Evolutionary conservation across 805 yeast species (phyloP), one percentile per base, ranked within the genome.

Genomic region (Groenewaldozyma tartarivorans): DNA sequence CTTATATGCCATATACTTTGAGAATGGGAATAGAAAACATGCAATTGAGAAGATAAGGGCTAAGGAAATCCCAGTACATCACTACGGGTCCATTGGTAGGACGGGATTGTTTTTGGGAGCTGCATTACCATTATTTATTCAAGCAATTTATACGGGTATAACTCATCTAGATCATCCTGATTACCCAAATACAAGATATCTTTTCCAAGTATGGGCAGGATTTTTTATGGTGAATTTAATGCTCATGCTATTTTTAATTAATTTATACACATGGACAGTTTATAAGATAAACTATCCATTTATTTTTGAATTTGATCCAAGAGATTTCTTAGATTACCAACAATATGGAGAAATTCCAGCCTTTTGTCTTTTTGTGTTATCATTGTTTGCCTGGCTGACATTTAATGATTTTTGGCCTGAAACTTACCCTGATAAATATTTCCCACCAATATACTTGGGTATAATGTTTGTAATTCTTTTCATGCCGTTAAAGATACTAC

Each of bases 201-300:
- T 90, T 42, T 59, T 90, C 32, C 97, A 94, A 52, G 69, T 92
- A 2, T 92, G 96, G 95, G 96, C 81, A 5, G 97, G 97, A 1
- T 87, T 86, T 58, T 72, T 86, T 49, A 53, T 87, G 44, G 57
- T 79, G 4, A 64, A 71, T 24, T 48, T 88, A n/a, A 71, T 81
- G 53, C 62, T 77, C 4, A 50, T 79, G 19, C 62, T 85, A 2
- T 79, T 88, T 55, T 78, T 79, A 11, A 43, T 82, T 34, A 77
- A 84, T 55, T 77, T 94, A 54, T 61, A 67, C 41, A 75, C 80
- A 2, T 92, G 95, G 90, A 70, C 77, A 20, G 58, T 62, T 35
- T 79, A 65, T 60, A 82, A 83, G 53, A 80, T 92, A 51, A 92
- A 90, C 59, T 92, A 92, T 59, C 81, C 81, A 53, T 88, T 92